Percentiles rank a stretch among this genome's conserved stretches.
Evolutionary conservation across 2,329 filamentous ascomycete species (phyloP).

Genomic region (Penicillium crustosum): DNA sequence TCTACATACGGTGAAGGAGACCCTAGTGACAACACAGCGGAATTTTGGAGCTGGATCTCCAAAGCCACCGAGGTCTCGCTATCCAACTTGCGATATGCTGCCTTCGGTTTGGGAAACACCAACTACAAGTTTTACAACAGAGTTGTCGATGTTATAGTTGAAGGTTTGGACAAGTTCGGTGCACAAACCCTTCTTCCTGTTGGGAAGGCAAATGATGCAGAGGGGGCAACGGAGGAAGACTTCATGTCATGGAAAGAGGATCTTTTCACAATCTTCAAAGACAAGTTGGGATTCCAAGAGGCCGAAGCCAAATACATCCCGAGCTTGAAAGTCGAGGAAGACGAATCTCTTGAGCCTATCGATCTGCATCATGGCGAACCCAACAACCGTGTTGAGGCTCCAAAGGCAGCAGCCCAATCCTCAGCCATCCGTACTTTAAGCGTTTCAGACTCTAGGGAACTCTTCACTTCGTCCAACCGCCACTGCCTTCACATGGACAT

Average conservation of each 20-base stretch:
- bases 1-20: constrained; percentile 89
- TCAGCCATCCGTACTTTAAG: constrained; percentile 80
- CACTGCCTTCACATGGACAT: constrained; percentile 92
- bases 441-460: constrained; percentile 75
- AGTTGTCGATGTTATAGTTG: constrained; percentile 83
- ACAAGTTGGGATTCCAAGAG: constrained; percentile 79
- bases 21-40: constrained; percentile 91
- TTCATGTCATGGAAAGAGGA: constrained; percentile 95
- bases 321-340: constrained; percentile 71
- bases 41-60: constrained; percentile 84
- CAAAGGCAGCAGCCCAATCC: constrained; percentile 65
- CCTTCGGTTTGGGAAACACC: constrained; percentile 88
- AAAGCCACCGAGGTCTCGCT: constrained; percentile 71
- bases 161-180: constrained; percentile 71
- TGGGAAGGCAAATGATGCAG: constrained; percentile 89
- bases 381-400: constrained; percentile 74
- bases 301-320: constrained; percentile 88
- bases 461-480: constrained; percentile 75
- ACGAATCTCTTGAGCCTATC: constrained; percentile 67
- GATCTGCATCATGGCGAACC: constrained; percentile 87
- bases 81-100: constrained; percentile 70
- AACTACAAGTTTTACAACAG: constrained; percentile 97
- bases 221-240: constrained; percentile 90
- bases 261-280: constrained; percentile 78
- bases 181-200: constrained; percentile 74